Base-by-base conservation (phyloP, 2,329 filamentous ascomycete species). In the Colletotrichum falcatum region DNA sequence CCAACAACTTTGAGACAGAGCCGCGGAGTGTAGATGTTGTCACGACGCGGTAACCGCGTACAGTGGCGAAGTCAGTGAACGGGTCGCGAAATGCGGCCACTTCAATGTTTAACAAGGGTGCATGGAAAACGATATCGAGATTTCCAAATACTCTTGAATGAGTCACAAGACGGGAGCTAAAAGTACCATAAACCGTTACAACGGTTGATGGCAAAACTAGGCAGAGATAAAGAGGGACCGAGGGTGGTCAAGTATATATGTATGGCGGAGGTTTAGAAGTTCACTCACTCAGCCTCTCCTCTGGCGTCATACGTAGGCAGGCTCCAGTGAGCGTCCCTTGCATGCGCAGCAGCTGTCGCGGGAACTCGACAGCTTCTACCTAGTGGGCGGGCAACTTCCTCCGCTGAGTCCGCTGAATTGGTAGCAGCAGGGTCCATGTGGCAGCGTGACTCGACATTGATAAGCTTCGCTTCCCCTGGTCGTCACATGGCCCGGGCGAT, bases 291-390 rank as follows among this genome's bases (percentile, higher is more conserved):
- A 18, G 42, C 23, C 26, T 46, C 54, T 44, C 26, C 39, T 61
- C 70, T 72, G 70, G 70, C 70, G 70, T 72, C 70, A 72, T 72
- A n/a, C n/a, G n/a, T n/a, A n/a, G n/a, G n/a, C n/a, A 70, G 60
- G 66, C 66, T 70, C 51, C 65, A 54, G 56, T 61, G 37, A 26
- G 26, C 11, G 65, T 60, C 65, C 69, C 66, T 71, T 69, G 65
- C 69, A 69, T 70, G 55, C 62, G 18, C 62, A 55, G 53, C 63
- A 71, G 44, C 60, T 60, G 69, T 70, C 55, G 56, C 30, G 28
- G 37, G 55, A 58, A 26, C n/a, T n/a, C n/a, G 58, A 48, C 37
- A 59, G 67, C 64, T 70, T 67, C 60, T 67, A 26, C 2, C 2
- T 42, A 42, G 63, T 70, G 64, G 63, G 51, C 61, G 51, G 63